Evolutionary conservation across 768 basidiomycete genomes (phyloP).

Genomic region (Sarcomyxa edulis): DNA sequence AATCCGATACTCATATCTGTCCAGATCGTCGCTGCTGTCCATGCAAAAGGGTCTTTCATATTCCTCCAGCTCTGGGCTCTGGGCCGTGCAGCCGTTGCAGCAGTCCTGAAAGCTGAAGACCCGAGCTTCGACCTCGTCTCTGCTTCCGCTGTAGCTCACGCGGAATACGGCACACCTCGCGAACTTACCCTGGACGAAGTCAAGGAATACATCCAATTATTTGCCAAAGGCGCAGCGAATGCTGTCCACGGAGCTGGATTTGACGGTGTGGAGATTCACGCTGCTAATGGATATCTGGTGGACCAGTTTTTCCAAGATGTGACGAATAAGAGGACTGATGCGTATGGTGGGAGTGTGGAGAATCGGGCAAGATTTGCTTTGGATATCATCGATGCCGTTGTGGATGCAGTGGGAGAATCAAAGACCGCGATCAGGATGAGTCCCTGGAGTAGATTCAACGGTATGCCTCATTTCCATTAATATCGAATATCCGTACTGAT

Average conservation of each 20-base stretch:
- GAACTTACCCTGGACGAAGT: constrained; percentile 33
- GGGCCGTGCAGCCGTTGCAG: constrained; percentile 25
- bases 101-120: constrained; percentile 12
- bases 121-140: constrained; percentile 16
- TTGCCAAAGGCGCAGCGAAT: constrained; percentile 34
- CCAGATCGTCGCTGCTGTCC: constrained; percentile 45
- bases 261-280: constrained; percentile 47
- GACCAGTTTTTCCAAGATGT: constrained; percentile 41
- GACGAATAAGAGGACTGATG: constrained; percentile 40
- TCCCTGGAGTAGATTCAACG: constrained; percentile 29
- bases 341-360: constrained; percentile 47
- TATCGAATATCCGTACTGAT: constrained; percentile 9
- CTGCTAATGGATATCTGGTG: constrained; percentile 22
- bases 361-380: constrained; percentile 40
- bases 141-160: constrained; percentile 5
- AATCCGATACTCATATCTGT: background rate
- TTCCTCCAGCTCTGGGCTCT: constrained; percentile 42
- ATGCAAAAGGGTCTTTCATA: constrained; percentile 41
- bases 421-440: constrained; percentile 37
- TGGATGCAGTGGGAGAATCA: constrained; percentile 35
- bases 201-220: constrained; percentile 27
- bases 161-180: constrained; percentile 11
- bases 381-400: constrained; percentile 35
- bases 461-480: constrained; percentile 16
- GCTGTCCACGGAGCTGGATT: constrained; percentile 43